Conservation (phyloP, 202 grass and related monocot genomes). For the Schoenoplectus triqueter region DNA sequence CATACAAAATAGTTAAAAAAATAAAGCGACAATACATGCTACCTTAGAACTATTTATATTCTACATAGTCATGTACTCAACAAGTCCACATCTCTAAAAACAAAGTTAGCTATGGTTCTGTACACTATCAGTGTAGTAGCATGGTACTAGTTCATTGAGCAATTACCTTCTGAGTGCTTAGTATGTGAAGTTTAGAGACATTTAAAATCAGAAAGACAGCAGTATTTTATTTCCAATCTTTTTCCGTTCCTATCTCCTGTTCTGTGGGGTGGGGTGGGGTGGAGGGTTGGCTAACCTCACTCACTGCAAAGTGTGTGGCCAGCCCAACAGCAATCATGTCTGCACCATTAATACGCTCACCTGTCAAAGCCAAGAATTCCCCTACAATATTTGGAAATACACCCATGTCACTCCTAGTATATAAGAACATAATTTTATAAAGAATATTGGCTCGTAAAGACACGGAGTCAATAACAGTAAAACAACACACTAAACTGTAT, state of each 20-base stretch:
- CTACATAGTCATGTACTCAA: not conserved
- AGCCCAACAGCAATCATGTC: conserved; percentile 99
- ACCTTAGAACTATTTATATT: not conserved
- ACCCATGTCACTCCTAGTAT: conserved; percentile 20
- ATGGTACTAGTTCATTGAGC: not conserved
- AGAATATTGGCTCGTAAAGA: not conserved
- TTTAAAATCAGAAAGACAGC: not conserved
- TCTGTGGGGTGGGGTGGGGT: not conserved
- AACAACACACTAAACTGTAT: not conserved
- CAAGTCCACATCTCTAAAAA: not conserved
- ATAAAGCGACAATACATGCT: not conserved
- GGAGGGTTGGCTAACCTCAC: conserved; percentile 48
- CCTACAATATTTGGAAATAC: conserved; percentile 45
- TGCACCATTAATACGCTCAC: conserved; percentile 75
- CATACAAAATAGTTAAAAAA: conserved; percentile 4
- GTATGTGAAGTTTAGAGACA: not conserved
- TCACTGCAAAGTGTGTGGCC: conserved; percentile 75
- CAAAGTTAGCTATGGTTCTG: not conserved
- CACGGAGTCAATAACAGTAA: not conserved
- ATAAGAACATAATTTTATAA: conserved; percentile 30
- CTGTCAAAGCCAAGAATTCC: conserved; percentile 89
- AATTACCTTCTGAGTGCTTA: not conserved
- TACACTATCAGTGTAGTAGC: not conserved
- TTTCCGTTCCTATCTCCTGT: not conserved
- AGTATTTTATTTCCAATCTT: not conserved